Percentiles rank a stretch among this genome's conserved stretches.
Conservation (phyloP, 306 rosid genomes). For the Dryas octopetala region DNA sequence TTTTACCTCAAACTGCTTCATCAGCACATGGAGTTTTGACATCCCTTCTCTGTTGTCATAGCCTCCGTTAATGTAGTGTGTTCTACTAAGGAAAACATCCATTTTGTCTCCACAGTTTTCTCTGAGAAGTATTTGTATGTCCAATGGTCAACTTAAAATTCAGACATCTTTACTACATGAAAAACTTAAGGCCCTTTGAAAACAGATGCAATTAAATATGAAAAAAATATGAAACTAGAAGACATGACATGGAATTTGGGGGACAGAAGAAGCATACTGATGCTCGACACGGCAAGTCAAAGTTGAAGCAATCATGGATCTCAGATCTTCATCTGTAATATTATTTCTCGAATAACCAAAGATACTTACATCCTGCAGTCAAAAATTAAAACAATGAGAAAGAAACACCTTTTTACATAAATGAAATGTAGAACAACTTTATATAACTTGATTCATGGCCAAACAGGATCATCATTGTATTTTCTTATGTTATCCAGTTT, state of each 20-base stretch:
- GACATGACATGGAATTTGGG: neutral
- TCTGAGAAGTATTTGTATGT: slow-evolving; percentile 46
- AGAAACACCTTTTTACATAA: neutral
- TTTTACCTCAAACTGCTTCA: slow-evolving; percentile 84
- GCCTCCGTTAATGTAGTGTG: slow-evolving; percentile 75
- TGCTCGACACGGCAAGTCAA: slow-evolving; percentile 92
- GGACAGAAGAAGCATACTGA: slow-evolving; percentile 58
- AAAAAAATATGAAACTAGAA: neutral
- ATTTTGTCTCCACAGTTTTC: slow-evolving; percentile 70
- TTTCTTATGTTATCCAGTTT: neutral
- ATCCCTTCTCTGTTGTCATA: slow-evolving; percentile 69
- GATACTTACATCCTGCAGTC: slow-evolving; percentile 77
- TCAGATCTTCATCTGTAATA: slow-evolving; percentile 74
- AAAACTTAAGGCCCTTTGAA: slow-evolving; percentile 10
- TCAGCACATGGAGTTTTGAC: slow-evolving; percentile 63
- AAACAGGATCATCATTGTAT: neutral
- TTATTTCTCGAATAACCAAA: slow-evolving; percentile 91
- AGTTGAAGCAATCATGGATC: slow-evolving; percentile 75
- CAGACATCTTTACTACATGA: slow-evolving; percentile 18
- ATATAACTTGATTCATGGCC: neutral
- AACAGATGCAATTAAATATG: neutral
- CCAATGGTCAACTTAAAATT: slow-evolving; percentile 10
- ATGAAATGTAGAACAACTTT: slow-evolving; percentile 12
- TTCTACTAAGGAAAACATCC: slow-evolving; percentile 72
- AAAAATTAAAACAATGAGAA: slow-evolving; percentile 22